Base-by-base conservation (phyloP, 768 basidiomycete genomes). In the Termitomyces sp. region DNA sequence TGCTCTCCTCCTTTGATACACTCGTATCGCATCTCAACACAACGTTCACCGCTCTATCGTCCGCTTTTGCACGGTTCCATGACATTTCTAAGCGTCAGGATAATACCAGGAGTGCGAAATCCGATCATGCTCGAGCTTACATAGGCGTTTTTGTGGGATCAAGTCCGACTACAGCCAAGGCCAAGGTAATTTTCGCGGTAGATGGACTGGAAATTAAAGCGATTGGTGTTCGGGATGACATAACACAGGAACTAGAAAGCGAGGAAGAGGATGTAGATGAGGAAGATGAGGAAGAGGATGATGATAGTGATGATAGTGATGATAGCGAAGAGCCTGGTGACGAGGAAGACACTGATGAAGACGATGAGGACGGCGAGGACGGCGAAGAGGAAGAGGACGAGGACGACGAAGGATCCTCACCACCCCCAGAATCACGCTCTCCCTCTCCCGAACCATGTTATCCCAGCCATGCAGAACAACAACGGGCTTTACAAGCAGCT, bases 21-120 rank as follows among this genome's bases (percentile, higher is more conserved):
- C 78, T 92, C 20, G 72, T 83, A 0, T 91, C 87, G 1, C 90
- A 92, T 69, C 73, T 92, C 13, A 75, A 80, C 53, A 88, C 88
- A 0, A 90, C 90, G 0, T 92, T 91, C 66, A 77, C 82, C 9
- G 81, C 87, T 0, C 75, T 92, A 6, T 87, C 89, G 1, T 84
- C 84, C 0, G 85, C 90, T 0, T 72, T 89, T 20, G 85, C 87
- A 1, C 69, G 65, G 1, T 65, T 42, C 54, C 47, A 60, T 3
- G 24, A 33, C n/a, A 20, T 24, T 13, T 43, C 43, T 12, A 22
- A 54, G 45, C n/a, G 13, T 44, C 53, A 51, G n/a, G 44, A 22
- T n/a, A 16, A 22, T 26, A 26, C 13, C 16, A 43, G 24, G 8
- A 24, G 2, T 16, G 20, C 14, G 8, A 42, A 36, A 24, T 13